Percentiles rank a stretch among this genome's conserved stretches.
phyloP scores from a whole-genome alignment of 495 filamentous ascomycete genomes.

The Podospora bellae-mahoneyi region DNA sequence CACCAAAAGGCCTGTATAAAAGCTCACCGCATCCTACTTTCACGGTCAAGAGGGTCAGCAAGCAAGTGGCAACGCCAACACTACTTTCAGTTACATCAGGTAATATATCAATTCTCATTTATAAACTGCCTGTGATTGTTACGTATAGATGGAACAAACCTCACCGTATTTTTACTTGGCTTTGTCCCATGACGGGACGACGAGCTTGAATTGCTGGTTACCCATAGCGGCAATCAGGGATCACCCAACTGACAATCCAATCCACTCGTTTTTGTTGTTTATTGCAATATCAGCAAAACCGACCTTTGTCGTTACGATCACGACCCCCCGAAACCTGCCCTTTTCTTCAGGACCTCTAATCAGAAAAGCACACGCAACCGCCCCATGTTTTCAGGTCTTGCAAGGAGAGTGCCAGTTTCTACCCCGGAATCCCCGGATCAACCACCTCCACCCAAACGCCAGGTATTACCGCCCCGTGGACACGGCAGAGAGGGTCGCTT shows the following conservation, averaged over 20 bases:
- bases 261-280: not conserved
- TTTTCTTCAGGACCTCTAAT: not conserved
- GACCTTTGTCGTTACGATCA: not conserved
- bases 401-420: constrained; percentile 9
- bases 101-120: not conserved
- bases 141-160: not conserved
- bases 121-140: not conserved
- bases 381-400: constrained; percentile 1
- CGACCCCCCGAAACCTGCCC: not conserved
- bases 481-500: not conserved
- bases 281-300: not conserved
- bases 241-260: not conserved
- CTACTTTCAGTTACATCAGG: not conserved
- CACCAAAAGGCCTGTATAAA: not conserved
- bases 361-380: constrained; percentile 8
- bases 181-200: not conserved
- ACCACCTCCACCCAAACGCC: not conserved
- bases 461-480: not conserved
- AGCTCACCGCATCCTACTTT: not conserved
- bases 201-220: not conserved
- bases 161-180: not conserved
- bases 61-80: not conserved
- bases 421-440: constrained; percentile 6
- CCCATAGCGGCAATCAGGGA: not conserved
- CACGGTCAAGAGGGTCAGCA: not conserved